phyloP scores from a whole-genome alignment of 805 yeast genomes.

The Kodamaea hsintzibuensis region DNA sequence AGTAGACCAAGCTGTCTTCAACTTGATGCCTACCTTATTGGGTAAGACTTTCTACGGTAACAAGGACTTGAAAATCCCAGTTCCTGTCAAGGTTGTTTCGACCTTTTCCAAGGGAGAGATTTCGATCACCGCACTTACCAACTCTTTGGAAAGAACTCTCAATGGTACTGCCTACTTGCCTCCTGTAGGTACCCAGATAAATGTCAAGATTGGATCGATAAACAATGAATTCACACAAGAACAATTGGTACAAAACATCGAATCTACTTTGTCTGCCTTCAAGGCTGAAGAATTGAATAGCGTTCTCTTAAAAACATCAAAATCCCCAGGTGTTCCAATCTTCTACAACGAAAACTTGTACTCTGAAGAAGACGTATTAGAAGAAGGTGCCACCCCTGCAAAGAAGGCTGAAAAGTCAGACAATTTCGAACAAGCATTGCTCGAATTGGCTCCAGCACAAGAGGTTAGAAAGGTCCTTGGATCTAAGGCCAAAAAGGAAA shows the following conservation, averaged over 20 bases:
- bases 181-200: conserved; percentile 72
- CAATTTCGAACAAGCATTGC: conserved; percentile 69
- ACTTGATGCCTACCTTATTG: conserved; percentile 77
- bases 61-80: conserved; percentile 57
- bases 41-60: conserved; percentile 74
- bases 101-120: conserved; percentile 37
- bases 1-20: conserved; percentile 79
- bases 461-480: conserved; percentile 60
- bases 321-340: conserved; percentile 84
- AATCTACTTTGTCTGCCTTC: conserved; percentile 53
- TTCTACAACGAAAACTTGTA: conserved; percentile 62
- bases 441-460: conserved; percentile 79
- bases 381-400: conserved; percentile 24
- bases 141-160: conserved; percentile 60
- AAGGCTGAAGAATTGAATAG: conserved; percentile 50
- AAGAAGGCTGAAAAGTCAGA: conserved; percentile 25
- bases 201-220: conserved; percentile 65
- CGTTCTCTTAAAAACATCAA: conserved; percentile 62
- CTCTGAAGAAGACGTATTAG: conserved; percentile 50
- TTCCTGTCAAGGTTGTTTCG: conserved; percentile 54
- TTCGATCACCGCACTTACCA: conserved; percentile 51
- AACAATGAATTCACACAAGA: conserved; percentile 38
- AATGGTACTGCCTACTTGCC: conserved; percentile 60
- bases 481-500: conserved; percentile 7
- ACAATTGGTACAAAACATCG: conserved; percentile 60